Evolutionary conservation across 768 basidiomycete species (phyloP).

Genomic region (Leccinum arenicola): DNA sequence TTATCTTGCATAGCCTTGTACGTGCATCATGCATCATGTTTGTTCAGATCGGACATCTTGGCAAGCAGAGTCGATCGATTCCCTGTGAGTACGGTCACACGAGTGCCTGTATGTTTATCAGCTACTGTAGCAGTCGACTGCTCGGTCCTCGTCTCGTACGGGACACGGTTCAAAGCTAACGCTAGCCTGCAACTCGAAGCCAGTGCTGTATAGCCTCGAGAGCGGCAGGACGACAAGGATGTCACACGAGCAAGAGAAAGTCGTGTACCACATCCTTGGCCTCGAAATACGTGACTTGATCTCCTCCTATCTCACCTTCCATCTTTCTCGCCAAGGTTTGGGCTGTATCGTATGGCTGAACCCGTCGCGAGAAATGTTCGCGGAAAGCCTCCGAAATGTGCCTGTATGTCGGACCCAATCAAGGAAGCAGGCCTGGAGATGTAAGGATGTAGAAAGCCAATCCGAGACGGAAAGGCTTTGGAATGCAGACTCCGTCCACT

Average conservation of each 20-base stretch:
- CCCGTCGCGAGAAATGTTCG: constrained; percentile 58
- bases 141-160: neutral
- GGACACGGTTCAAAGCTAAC: neutral
- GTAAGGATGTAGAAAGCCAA: constrained; percentile 47
- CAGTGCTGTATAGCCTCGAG: constrained; percentile 49
- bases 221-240: constrained; percentile 50
- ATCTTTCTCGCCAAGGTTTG: constrained; percentile 45
- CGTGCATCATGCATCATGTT: neutral
- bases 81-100: neutral
- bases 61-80: neutral
- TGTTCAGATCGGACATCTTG: neutral
- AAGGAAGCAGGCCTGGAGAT: constrained; percentile 54
- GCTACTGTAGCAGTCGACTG: neutral
- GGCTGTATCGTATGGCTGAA: constrained; percentile 52
- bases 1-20: neutral
- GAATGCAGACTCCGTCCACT: constrained; percentile 28
- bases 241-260: constrained; percentile 46
- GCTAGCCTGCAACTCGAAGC: constrained; percentile 18
- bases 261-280: constrained; percentile 54
- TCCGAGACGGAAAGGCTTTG: constrained; percentile 43
- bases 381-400: constrained; percentile 56
- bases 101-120: neutral
- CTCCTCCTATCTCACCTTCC: constrained; percentile 44
- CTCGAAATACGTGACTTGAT: constrained; percentile 47
- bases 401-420: constrained; percentile 29